Evolutionary conservation across 257 asterid species (phyloP).

Genomic region (Ballota nigra): DNA sequence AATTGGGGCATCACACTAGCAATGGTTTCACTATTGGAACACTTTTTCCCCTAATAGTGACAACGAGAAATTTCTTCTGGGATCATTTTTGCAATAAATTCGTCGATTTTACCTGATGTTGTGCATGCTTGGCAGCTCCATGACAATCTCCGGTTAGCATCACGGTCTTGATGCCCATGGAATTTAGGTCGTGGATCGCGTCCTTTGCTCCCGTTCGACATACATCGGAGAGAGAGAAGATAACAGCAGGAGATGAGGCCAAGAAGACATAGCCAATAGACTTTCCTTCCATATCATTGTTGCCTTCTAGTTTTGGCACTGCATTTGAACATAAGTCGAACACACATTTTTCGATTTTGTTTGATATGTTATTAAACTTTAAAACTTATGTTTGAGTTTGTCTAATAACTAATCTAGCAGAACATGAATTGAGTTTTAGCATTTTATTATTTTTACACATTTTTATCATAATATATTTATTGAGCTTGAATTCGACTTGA

Average conservation of each 20-base stretch:
- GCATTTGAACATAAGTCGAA: not conserved
- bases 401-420: too few relatives aligned
- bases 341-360: too few relatives aligned
- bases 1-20: too few relatives aligned
- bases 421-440: not conserved
- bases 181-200: not conserved
- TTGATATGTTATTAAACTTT: too few relatives aligned
- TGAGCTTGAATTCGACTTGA: not conserved
- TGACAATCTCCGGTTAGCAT: not conserved
- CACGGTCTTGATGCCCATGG: constrained; percentile 5
- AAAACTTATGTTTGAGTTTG: too few relatives aligned
- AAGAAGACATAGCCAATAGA: not conserved
- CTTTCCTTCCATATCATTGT: not conserved
- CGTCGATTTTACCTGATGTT: not conserved
- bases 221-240: not conserved
- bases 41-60: too few relatives aligned
- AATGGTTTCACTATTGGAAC: too few relatives aligned
- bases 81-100: too few relatives aligned
- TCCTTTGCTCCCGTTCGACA: constrained; percentile 8
- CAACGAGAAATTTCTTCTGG: too few relatives aligned
- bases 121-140: not conserved
- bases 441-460: not conserved
- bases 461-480: not conserved
- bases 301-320: not conserved
- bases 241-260: not conserved